Conservation (phyloP, 75 land plant genomes). For the Gnetum montanum region DNA sequence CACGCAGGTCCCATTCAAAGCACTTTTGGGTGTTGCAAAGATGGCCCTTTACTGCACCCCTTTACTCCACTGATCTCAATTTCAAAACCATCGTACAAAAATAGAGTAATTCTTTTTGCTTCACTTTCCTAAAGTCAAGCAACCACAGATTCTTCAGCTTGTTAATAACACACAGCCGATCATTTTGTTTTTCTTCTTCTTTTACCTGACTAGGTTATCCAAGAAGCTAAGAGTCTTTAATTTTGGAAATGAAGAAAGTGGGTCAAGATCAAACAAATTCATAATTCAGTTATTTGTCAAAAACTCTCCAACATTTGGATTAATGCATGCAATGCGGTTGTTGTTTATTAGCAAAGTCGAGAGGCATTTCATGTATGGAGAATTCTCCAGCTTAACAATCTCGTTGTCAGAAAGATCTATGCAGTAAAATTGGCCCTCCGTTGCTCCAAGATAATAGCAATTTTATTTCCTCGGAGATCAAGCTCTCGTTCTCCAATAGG, state of each 20-base stretch:
- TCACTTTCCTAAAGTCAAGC: constrained; percentile 93
- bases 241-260: constrained; percentile 69
- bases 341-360: constrained; percentile 85
- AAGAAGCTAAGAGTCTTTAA: constrained; percentile 73
- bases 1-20: neutral
- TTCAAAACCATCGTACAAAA: constrained; percentile 10
- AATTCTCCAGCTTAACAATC: constrained; percentile 95
- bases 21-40: neutral
- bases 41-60: constrained; percentile 1
- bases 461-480: constrained; percentile 65
- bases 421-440: constrained; percentile 98
- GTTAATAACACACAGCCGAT: constrained; percentile 84
- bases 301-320: constrained; percentile 82
- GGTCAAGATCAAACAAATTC: constrained; percentile 92
- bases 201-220: constrained; percentile 84
- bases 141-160: constrained; percentile 73
- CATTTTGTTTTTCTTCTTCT: constrained; percentile 70
- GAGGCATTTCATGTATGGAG: constrained; percentile 71
- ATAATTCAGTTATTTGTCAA: constrained; percentile 91
- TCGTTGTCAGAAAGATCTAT: constrained; percentile 98
- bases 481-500: constrained; percentile 36
- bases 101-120: constrained; percentile 44
- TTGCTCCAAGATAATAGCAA: constrained; percentile 90
- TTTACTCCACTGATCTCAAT: constrained; percentile 6
- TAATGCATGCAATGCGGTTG: constrained; percentile 94